A percentile compares a stretch with the other conserved stretches of the same genome.
Evolutionary conservation across 768 basidiomycete genomes (phyloP).

Genomic region (Cantharellus cinnabarinus): DNA sequence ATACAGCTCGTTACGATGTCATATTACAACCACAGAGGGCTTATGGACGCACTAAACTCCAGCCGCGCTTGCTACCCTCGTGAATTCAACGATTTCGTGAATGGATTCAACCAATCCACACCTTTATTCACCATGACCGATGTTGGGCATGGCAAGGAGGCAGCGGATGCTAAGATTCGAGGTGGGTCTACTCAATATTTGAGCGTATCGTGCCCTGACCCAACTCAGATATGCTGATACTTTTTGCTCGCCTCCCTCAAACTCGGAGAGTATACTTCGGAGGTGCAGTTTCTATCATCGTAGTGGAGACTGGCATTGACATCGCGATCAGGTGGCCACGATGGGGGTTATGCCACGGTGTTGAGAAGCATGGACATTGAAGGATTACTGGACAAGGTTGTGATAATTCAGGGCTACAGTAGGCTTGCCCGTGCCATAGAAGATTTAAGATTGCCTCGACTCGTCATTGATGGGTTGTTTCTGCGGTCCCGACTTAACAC

Average conservation of each 20-base stretch:
- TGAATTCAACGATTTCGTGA: background rate
- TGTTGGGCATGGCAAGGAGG: slow-evolving; percentile 5
- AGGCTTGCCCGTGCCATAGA: background rate
- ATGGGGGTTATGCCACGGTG: slow-evolving; percentile 1
- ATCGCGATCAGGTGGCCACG: background rate
- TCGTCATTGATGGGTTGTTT: background rate
- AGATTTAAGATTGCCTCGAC: background rate
- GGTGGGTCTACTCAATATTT: background rate
- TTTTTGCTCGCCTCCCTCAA: slow-evolving; percentile 5
- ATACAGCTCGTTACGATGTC: background rate
- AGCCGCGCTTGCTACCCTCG: background rate
- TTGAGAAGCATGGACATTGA: slow-evolving; percentile 1
- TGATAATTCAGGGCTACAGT: background rate
- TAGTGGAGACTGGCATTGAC: background rate
- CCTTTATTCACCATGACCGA: slow-evolving; percentile 5
- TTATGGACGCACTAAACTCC: background rate
- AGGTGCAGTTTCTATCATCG: background rate
- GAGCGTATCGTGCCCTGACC: background rate
- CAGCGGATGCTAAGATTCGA: slow-evolving; percentile 6
- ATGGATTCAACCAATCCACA: slow-evolving; percentile 4
- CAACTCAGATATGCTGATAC: slow-evolving; percentile 1
- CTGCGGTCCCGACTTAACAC: background rate
- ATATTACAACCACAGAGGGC: slow-evolving; percentile 1
- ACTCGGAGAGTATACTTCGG: slow-evolving; percentile 3
- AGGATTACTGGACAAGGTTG: slow-evolving; percentile 4